Evolutionary conservation across 495 filamentous ascomycete genomes (phyloP), one percentile per base, ranked within the genome.

Genomic region (Penicillium bovifimosum): DNA sequence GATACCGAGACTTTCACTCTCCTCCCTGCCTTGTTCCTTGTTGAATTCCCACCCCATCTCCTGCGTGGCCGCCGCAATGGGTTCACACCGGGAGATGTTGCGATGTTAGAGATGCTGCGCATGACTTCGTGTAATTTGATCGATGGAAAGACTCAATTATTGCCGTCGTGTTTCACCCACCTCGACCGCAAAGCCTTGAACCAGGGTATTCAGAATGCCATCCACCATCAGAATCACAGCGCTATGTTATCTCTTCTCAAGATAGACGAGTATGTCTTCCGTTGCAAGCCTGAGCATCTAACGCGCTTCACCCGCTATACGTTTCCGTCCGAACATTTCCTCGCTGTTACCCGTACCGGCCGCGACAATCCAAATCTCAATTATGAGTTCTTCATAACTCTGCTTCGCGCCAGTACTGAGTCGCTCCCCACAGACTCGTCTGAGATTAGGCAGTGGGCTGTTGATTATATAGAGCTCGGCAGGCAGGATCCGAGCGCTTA

Each of bases 401-500:
- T 76, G 14, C 28, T 76, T 1, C 69, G 72, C 14, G 58, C 70
- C 9, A 73, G 61, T 38, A 70, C 73, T 0, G 73, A 76, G 53
- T 74, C 70, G 13, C 34, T 75, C 0, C 73, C 73, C 1, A 14
- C 50, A 2, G 55, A 70, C 27, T 65, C 67, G 0, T 29, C 64
- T 2, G 65, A 69, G 27, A 60, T 76, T 13, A 68, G 63, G 0
- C 47, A 67, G 29, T 76, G 72, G 72, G 63, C 56, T 0, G 55
- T 72, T 33, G 60, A 66, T n/a, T 59, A 61, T 14, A 38, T 54
- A 9, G 38, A 34, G 9, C 49, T 56, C 9, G 46, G 35, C 3
- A 39, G 35, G 9, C 18, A 26, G 8, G 20, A 53, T 6, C 47
- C 43, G 0, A 41, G 0, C 5, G 1, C 14, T 11, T 54, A 62